Base-by-base conservation (phyloP, 2,329 filamentous ascomycete species). In the Trichoderma sp. region DNA sequence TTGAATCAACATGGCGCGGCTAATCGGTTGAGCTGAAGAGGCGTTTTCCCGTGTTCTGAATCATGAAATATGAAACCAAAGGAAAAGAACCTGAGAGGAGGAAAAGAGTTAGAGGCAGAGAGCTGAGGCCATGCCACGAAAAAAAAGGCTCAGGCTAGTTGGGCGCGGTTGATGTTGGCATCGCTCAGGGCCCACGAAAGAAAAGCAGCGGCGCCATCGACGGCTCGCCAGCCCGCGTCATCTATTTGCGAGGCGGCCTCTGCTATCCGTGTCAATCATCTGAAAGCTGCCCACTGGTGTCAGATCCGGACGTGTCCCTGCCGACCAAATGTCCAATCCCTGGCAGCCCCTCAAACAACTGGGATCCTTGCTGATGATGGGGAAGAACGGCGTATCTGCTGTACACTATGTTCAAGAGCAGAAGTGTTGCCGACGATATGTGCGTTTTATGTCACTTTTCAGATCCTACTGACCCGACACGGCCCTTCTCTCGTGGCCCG, bases 61-160 rank as follows among this genome's bases (percentile, higher is more conserved):
- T 19, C 8, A 10, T 19, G 29, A 7, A 4, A 8, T 56, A 5
- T 31, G 29, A 56, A 27, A 24, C 43, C 21, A 6, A 33, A 24
- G 29, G 40, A 31, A 6, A 52, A 35, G 59, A n/a, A 6, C 4
- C 8, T 11, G 21, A 49, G n/a, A 49, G 24, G 8, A 11, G n/a
- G 40, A 61, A n/a, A 14, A 43, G 27, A 31, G 4, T 33, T 13
- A 55, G 35, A 52, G n/a, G 11, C 2, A n/a, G 59, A 49, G 59
- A 31, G 31, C n/a, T 14, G n/a, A 35, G 2, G 35, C 35, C 52
- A 14, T 24, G 37, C 19, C 53, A 66, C 24, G 16, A 24, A 27
- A 57, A 56, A 65, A 66, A 66, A 49, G 63, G 27, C 63, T 57
- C 53, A 66, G n/a, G 33, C 63, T 66, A 66, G 56, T 64, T 53